Evolutionary conservation across 129 eudicot genomes (phyloP).

Genomic region (Arctium lappa): DNA sequence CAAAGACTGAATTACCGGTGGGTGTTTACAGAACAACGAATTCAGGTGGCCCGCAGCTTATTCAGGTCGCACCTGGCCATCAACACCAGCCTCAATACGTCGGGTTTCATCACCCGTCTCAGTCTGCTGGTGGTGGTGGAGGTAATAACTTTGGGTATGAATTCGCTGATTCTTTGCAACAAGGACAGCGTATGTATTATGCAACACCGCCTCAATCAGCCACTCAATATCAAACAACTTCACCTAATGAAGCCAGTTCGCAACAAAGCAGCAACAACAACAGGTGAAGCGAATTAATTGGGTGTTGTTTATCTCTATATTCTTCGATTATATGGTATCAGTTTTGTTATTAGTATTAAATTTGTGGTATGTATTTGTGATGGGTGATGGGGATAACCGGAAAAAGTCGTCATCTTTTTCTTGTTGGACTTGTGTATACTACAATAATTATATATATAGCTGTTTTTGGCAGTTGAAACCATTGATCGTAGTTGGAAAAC

Average conservation of each 20-base stretch:
- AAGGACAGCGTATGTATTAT: conserved; percentile 42
- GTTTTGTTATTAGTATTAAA: conserved; percentile 27
- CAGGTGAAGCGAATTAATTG: neutral
- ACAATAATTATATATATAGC: neutral
- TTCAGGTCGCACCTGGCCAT: conserved; percentile 36
- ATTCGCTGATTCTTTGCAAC: conserved; percentile 46
- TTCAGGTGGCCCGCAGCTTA: conserved; percentile 36
- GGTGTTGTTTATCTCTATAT: conserved; percentile 25
- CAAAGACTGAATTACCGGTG: conserved; percentile 47
- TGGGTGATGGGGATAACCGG: conserved; percentile 34
- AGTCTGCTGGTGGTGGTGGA: conserved; percentile 35
- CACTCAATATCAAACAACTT: conserved; percentile 58
- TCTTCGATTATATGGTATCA: conserved; percentile 12
- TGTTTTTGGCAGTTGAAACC: neutral
- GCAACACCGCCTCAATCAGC: conserved; percentile 47
- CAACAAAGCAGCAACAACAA: neutral
- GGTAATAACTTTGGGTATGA: conserved; percentile 48
- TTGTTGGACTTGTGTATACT: conserved; percentile 1
- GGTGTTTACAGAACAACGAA: conserved; percentile 48
- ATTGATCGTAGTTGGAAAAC: neutral
- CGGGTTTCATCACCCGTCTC: conserved; percentile 54
- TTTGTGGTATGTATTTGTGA: conserved; percentile 45
- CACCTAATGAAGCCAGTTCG: conserved; percentile 13
- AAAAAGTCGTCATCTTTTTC: conserved; percentile 12
- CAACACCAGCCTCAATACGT: conserved; percentile 55